phyloP scores from a whole-genome alignment of 179 eudicot species.

The Spergularia azorica region DNA sequence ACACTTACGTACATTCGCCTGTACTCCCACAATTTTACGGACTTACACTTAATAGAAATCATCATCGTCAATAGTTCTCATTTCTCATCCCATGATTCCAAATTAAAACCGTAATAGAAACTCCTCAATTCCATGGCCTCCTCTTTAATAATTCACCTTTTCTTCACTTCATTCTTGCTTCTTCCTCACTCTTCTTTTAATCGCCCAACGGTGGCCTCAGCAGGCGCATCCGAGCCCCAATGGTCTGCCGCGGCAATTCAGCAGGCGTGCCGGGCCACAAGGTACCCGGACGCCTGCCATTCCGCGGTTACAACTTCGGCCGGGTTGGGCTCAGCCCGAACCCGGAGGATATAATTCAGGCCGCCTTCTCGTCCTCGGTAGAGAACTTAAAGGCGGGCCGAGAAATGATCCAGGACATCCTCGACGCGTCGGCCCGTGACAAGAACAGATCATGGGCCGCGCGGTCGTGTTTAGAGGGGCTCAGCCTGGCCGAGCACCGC shows the following conservation, averaged over 20 bases:
- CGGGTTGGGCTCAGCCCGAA: constrained; percentile 23
- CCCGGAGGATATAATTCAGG: constrained; percentile 39
- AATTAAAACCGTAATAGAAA: too few species aligned
- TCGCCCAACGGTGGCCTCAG: neutral
- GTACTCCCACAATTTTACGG: too few species aligned
- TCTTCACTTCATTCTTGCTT: neutral
- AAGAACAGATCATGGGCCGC: constrained; percentile 59
- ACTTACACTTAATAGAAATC: too few species aligned
- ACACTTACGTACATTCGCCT: too few species aligned
- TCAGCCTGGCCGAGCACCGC: constrained; percentile 42
- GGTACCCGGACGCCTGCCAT: constrained; percentile 51
- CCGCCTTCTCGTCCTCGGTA: constrained; percentile 45
- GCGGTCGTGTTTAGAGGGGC: constrained; percentile 51
- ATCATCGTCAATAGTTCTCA: too few species aligned
- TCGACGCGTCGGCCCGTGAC: constrained; percentile 42
- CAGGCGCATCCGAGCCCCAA: too few species aligned
- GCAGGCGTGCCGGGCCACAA: constrained; percentile 62
- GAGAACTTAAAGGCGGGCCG: constrained; percentile 43
- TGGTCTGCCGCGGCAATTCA: constrained; percentile 22
- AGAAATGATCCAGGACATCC: constrained; percentile 49
- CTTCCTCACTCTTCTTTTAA: constrained; percentile 14
- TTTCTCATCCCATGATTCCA: too few species aligned
- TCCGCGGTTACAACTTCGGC: constrained; percentile 26
- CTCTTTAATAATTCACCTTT: constrained; percentile 2
- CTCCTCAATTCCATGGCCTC: neutral